Conservation (phyloP, 106 monocot genomes). For the Iris macrosiphon region DNA sequence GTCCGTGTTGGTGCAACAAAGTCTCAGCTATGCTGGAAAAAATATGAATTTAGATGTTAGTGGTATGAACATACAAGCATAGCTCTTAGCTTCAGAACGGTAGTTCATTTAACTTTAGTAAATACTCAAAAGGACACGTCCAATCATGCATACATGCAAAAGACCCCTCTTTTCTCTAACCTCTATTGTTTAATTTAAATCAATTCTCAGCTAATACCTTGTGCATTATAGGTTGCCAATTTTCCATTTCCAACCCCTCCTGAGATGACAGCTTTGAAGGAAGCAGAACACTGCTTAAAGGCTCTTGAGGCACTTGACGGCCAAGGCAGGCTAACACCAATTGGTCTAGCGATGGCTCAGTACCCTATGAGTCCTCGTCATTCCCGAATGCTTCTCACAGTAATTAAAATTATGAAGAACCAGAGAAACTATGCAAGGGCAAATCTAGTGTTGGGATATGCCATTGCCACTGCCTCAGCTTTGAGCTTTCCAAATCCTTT, state of each 20-base stretch:
- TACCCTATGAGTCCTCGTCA: conserved; percentile 95
- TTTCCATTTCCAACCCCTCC: conserved; percentile 98
- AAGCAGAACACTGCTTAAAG: conserved; percentile 78
- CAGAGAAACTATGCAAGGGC: conserved; percentile 44
- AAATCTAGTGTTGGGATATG: conserved; percentile 68
- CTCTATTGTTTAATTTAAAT: background rate
- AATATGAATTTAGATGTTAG: too few species aligned
- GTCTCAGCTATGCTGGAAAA: too few species aligned
- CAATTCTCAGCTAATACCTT: conserved; percentile 1
- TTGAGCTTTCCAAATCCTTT: conserved; percentile 88
- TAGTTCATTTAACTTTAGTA: too few species aligned
- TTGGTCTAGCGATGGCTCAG: conserved; percentile 84
- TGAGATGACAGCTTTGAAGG: conserved; percentile 38
- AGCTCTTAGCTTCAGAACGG: too few species aligned
- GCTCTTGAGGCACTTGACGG: conserved; percentile 73
- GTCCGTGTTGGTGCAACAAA: too few species aligned
- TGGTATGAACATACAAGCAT: too few species aligned
- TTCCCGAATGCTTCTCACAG: conserved; percentile 78
- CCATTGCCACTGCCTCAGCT: conserved; percentile 71
- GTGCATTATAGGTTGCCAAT: conserved; percentile 65
- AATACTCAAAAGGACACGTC: too few species aligned
- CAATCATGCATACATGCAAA: too few species aligned
- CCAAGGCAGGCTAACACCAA: conserved; percentile 40
- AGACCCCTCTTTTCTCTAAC: background rate
- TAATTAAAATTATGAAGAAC: conserved; percentile 52